Evolutionary conservation across 2,329 filamentous ascomycete genomes (phyloP), one percentile per base, ranked within the genome.

Genomic region (Monosporascus sp.): DNA sequence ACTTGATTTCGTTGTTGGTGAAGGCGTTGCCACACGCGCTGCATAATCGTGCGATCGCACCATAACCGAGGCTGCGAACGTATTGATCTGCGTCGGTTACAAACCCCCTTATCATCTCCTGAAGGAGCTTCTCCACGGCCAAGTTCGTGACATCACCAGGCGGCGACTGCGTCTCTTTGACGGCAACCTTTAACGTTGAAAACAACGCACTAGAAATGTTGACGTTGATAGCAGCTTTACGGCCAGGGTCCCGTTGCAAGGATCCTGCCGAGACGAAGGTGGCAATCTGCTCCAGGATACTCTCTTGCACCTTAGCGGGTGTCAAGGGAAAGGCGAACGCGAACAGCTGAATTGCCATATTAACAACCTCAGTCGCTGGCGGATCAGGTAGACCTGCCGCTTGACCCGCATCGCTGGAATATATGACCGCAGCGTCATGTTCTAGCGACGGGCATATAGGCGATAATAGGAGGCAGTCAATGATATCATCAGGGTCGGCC

Each of bases 311-410:
- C 65, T 93, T 96, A 4, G 90, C 81, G 0, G 90, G 88, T 46
- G 96, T 95, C 9, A 97, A 76, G 3, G 94, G 92, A 53, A 99
- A 86, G 40, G 91, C 89, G 51, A 96, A 90, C 2, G 92, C 91
- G 68, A 99, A 99, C 0, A 97, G 77, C 57, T 94, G 87, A 52
- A 99, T 95, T 1, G 94, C 92, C 65, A 93, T 85, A 66, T 99
- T 96, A 56, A 97, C 90, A 26, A 96, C 92, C 66, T 96, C 92
- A 1, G 93, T 99, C 0, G 90, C 86, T 6, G 94, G 87, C 8
- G 93, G 91, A 59, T 94, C 88, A 17, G 89, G 88, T 36, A 81
- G 74, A 52, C 69, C 60, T 54, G 57, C 74, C 49, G 65, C 76
- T 1, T 78, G 72, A 57, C 77, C 72, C 3, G 76, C 72, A 49